These are phyloP conservation scores for Gypsophila paniculata DNA, from an alignment of 179 eudicot genomes.

Conservation along the genomic window DNA sequence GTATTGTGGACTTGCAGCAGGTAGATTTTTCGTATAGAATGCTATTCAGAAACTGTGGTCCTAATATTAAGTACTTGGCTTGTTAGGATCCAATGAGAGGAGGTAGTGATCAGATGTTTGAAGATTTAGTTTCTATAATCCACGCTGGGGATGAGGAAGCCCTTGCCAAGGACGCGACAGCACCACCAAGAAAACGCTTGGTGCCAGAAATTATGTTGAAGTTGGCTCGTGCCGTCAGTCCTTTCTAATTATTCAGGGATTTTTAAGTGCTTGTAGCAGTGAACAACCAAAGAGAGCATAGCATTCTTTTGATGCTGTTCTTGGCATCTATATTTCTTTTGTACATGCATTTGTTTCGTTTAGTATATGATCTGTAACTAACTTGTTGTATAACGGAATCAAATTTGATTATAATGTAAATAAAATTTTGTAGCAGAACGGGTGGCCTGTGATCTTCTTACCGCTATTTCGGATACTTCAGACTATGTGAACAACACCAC, in stretches of 20 bases:
- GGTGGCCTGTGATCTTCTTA: not conserved
- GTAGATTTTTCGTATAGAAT: not conserved
- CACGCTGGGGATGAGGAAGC: conserved; percentile 77
- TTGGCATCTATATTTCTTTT: not conserved
- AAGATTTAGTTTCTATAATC: conserved; percentile 58
- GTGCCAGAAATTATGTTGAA: conserved; percentile 86
- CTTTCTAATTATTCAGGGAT: conserved; percentile 42
- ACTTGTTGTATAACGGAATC: not conserved
- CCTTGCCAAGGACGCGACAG: conserved; percentile 55
- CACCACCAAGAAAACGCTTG: conserved; percentile 68
- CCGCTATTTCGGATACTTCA: too few species aligned
- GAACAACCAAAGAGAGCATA: not conserved
- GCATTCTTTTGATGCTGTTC: conserved; percentile 13
- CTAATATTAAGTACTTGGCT: not conserved
- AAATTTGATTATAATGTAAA: not conserved
- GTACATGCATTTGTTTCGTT: not conserved
- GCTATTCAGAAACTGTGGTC: not conserved
- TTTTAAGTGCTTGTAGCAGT: not conserved
- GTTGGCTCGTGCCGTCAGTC: conserved; percentile 70
- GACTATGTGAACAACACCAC: too few species aligned
- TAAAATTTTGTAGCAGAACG: not conserved
- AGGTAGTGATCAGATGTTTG: conserved; percentile 66
- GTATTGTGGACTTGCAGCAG: not conserved
- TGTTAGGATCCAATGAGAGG: conserved; percentile 98
- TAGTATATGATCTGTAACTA: not conserved